Conservation (phyloP, 2,329 filamentous ascomycete genomes). For the Blastomyces percursus region DNA sequence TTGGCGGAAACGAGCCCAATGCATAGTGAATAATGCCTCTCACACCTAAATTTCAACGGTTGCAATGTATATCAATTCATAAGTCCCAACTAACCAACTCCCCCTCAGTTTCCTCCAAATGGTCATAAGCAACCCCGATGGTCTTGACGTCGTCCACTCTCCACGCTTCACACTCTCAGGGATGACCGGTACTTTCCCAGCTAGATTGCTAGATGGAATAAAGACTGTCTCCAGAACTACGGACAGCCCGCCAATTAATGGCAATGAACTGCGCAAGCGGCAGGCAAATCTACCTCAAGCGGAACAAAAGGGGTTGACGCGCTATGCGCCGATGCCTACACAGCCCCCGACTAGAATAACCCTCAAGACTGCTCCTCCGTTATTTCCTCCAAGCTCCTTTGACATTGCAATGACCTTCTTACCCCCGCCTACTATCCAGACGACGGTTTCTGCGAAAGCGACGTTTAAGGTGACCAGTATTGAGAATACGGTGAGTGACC, state of each 20-base stretch:
- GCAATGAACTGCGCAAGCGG: constrained; percentile 24
- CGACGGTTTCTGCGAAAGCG: constrained; percentile 40
- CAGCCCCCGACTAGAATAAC: constrained; percentile 50
- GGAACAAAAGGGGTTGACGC: constrained; percentile 46
- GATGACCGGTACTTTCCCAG: constrained; percentile 51
- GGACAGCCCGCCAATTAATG: constrained; percentile 12
- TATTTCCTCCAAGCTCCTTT: constrained; percentile 47
- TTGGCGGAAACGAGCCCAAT: constrained; percentile 40
- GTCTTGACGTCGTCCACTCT: constrained; percentile 49
- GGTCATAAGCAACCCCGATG: constrained; percentile 43
- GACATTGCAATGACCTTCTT: constrained; percentile 43
- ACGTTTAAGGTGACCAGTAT: constrained; percentile 41
- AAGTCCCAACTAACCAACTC: constrained; percentile 10
- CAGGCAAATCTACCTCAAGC: constrained; percentile 39
- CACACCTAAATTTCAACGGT: not conserved
- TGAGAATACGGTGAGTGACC: constrained; percentile 48
- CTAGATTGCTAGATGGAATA: constrained; percentile 30
- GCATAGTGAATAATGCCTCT: constrained; percentile 41
- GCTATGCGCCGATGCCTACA: constrained; percentile 52
- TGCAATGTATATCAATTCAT: not conserved
- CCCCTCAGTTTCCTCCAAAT: constrained; percentile 48
- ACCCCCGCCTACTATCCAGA: constrained; percentile 35
- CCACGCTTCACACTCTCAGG: constrained; percentile 52
- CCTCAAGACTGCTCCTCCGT: constrained; percentile 38
- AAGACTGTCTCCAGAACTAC: constrained; percentile 26